Evolutionary conservation across 495 filamentous ascomycete genomes (phyloP).

Genomic region (Penicillium canariense): DNA sequence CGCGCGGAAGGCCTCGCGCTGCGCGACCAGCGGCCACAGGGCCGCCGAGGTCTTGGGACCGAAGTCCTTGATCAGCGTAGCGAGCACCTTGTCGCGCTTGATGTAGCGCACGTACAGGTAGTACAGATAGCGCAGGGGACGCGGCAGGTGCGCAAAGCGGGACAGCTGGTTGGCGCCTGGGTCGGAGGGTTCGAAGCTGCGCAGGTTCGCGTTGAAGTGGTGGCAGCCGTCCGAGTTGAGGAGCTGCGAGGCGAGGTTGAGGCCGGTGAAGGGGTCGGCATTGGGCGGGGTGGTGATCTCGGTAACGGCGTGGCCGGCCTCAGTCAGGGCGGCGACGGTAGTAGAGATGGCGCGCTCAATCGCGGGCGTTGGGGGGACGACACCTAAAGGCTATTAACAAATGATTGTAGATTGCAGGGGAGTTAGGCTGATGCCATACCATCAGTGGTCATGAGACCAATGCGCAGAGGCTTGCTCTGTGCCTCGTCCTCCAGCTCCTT

Average conservation of each 20-base stretch:
- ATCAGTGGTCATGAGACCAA: conserved; percentile 79
- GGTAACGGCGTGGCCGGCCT: conserved; percentile 72
- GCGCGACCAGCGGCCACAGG: conserved; percentile 76
- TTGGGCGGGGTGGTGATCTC: conserved; percentile 64
- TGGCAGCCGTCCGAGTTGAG: conserved; percentile 84
- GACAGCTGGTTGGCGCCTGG: conserved; percentile 71
- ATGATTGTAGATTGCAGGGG: no score
- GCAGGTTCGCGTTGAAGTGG: conserved; percentile 76
- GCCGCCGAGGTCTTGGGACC: conserved; percentile 66
- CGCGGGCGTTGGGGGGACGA: conserved; percentile 84
- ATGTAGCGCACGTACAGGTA: conserved; percentile 87
- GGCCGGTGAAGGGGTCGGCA: conserved; percentile 65
- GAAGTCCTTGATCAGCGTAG: conserved; percentile 70
- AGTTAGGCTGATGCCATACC: no score
- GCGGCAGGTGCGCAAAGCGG: conserved; percentile 68
- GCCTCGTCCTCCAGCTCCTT: conserved; percentile 56
- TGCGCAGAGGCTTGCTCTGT: conserved; percentile 58
- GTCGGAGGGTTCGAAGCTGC: conserved; percentile 77
- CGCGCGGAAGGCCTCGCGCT: conserved; percentile 73
- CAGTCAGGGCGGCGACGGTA: conserved; percentile 63
- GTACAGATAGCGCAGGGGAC: conserved; percentile 79
- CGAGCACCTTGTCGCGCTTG: conserved; percentile 70
- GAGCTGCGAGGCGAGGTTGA: conserved; percentile 77
- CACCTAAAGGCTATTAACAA: conserved; percentile 37
- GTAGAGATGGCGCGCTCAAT: conserved; percentile 74